A percentile compares a stretch with the other conserved stretches of the same genome.
Conservation (phyloP, 345 rosid genomes). For the Linum tenue region DNA sequence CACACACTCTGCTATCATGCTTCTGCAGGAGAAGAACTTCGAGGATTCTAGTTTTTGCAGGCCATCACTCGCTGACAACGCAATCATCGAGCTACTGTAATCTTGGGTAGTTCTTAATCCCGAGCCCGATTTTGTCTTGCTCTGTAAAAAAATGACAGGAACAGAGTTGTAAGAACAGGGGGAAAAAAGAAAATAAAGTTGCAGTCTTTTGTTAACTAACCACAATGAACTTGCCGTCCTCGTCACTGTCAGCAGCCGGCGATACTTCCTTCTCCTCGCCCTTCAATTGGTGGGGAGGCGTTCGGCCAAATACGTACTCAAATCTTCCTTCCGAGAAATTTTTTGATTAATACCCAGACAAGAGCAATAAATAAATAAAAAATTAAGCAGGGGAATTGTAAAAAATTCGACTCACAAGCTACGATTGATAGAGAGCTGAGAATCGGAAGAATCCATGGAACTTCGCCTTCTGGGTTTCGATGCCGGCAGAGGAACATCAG, state of each 20-base stretch:
- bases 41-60: conserved; percentile 21
- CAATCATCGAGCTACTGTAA: conserved; percentile 11
- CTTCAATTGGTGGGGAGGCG: conserved; percentile 20
- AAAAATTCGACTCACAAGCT: conserved; percentile 33
- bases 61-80: conserved; percentile 2
- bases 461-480: conserved; percentile 36
- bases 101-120: conserved; percentile 19
- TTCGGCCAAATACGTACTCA: conserved; percentile 36
- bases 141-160: conserved; percentile 17
- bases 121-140: conserved; percentile 12
- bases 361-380: not conserved
- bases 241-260: not conserved
- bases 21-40: conserved; percentile 33
- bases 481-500: conserved; percentile 41
- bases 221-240: too few relatives aligned
- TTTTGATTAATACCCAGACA: not conserved
- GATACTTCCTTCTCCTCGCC: not conserved
- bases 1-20: conserved; percentile 28
- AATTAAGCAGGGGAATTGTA: not conserved
- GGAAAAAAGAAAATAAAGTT: not conserved
- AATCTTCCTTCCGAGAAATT: conserved; percentile 24
- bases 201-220: too few relatives aligned
- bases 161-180: too few relatives aligned
- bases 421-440: conserved; percentile 27
- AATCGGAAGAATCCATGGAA: conserved; percentile 34